A percentile compares a stretch with the other conserved stretches of the same genome.
These are phyloP conservation scores for Blastomyces silverae DNA, from an alignment of 2,329 filamentous ascomycete species.

Conservation along the genomic window DNA sequence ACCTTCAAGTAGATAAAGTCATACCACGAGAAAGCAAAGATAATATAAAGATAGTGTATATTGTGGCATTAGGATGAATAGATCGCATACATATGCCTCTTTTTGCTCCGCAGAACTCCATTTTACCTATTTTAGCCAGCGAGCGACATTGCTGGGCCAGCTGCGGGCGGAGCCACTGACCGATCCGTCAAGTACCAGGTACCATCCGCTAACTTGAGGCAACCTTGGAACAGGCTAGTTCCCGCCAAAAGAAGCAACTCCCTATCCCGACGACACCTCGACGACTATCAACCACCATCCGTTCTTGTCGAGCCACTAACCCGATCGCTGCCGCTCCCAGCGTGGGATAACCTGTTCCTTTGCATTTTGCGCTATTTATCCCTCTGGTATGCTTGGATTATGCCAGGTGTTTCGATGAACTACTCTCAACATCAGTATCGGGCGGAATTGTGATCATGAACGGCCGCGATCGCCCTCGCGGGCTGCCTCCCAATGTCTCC, in stretches of 20 bases:
- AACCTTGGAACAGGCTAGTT: background rate
- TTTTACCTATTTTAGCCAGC: background rate
- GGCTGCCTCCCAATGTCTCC: slow-evolving; percentile 28
- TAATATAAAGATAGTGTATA: background rate
- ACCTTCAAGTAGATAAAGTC: background rate
- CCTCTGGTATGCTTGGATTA: slow-evolving; percentile 3
- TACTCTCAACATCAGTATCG: slow-evolving; percentile 16
- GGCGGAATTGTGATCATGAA: slow-evolving; percentile 31
- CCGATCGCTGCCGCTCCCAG: background rate
- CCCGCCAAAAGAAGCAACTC: background rate
- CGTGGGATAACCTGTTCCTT: background rate
- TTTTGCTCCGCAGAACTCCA: background rate
- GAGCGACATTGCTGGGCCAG: background rate
- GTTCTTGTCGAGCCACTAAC: background rate
- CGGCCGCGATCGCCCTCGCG: slow-evolving; percentile 33
- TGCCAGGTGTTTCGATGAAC: slow-evolving; percentile 8
- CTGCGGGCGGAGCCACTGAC: background rate
- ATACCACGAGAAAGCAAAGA: background rate
- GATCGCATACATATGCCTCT: background rate
- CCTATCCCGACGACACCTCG: background rate
- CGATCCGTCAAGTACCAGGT: background rate
- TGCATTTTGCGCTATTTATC: background rate
- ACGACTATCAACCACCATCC: background rate
- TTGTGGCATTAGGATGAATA: background rate
- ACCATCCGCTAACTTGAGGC: background rate